Base-by-base conservation (phyloP, 495 filamentous ascomycete species). In the Copromyces sp. region DNA sequence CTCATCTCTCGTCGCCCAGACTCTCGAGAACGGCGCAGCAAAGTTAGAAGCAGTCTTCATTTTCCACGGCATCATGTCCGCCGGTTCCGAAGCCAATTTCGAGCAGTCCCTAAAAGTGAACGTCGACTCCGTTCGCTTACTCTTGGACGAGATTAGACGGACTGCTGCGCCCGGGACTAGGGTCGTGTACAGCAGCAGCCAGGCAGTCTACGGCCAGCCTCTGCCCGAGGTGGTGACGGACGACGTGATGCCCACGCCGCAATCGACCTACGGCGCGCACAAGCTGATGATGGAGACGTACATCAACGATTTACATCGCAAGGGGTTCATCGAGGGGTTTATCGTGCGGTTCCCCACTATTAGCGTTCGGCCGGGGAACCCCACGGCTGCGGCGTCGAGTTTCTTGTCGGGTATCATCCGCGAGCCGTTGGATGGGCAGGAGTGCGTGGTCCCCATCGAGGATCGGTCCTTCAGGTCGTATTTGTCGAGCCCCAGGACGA, bases 61-160 rank as follows among this genome's bases (percentile, higher is more conserved):
- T 70, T 89, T 96, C 75, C 93, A 96, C 81, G 93, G 93, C 68
- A 93, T 96, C 81, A 94, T 95, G 93, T 93, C 90, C 42, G 87
- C 89, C 29, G 91, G 90, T 65, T 85, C 89, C 20, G 93, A 96
- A 78, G 89, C 89, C 35, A 86, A 95, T 78, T 90, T 92, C 76
- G 91, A 93, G 65, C 84, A 92, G 16, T 92, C 91, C 3, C 84
- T 93, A 70, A 80, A 80, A 47, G 91, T 94, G 69, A 96, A 96
- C 79, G 84, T 96, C 41, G 87, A 94, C 80, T 86, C 90, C n/a
- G 89, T 89, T 3, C 84, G 89, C 17, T 81, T 82, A 39, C 83
- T 95, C 59, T 83, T 94, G 39, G 87, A 93, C 68, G 81, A 83
- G 39, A 84, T 94, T 7, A n/a, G 41, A 42, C 87, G 89, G 37